phyloP scores from a whole-genome alignment of 805 yeast genomes.

The Ogataea zsoltii region DNA sequence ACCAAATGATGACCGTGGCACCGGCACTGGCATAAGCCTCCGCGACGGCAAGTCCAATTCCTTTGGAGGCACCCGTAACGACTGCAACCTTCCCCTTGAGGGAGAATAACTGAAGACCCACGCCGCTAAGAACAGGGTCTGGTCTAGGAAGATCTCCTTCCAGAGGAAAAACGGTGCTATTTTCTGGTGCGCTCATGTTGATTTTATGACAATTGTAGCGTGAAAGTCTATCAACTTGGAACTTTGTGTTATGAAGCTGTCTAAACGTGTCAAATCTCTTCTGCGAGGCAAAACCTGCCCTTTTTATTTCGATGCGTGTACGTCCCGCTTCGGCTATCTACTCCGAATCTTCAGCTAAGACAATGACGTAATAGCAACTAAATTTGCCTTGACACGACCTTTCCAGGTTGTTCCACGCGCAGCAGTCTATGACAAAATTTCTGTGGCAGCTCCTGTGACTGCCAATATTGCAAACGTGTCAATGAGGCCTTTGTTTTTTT shows the following conservation, averaged over 20 bases:
- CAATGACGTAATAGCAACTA: slow-evolving; percentile 11
- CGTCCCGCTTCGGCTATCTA: not conserved
- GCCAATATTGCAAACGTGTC: not conserved
- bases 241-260: too few species aligned
- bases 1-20: slow-evolving; percentile 76
- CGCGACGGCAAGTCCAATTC: slow-evolving; percentile 81
- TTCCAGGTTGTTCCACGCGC: slow-evolving; percentile 4
- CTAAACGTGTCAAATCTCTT: too few species aligned
- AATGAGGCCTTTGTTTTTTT: not conserved
- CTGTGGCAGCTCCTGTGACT: slow-evolving; percentile 1
- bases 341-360: slow-evolving; percentile 1
- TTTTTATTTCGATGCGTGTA: not conserved
- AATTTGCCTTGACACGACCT: not conserved
- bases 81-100: slow-evolving; percentile 84
- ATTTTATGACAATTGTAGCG: not conserved
- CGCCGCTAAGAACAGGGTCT: slow-evolving; percentile 50
- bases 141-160: slow-evolving; percentile 49
- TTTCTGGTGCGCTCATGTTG: slow-evolving; percentile 3
- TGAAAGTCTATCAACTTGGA: too few species aligned
- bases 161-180: slow-evolving; percentile 4
- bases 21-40: slow-evolving; percentile 87
- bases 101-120: slow-evolving; percentile 67
- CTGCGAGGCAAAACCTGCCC: not conserved
- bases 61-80: slow-evolving; percentile 81
- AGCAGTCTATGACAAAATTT: not conserved